Evolutionary conservation across 371 early-diverging fungal species (phyloP), one percentile per base, ranked within the genome.

Genomic region (Dichotomocladium elegans): DNA sequence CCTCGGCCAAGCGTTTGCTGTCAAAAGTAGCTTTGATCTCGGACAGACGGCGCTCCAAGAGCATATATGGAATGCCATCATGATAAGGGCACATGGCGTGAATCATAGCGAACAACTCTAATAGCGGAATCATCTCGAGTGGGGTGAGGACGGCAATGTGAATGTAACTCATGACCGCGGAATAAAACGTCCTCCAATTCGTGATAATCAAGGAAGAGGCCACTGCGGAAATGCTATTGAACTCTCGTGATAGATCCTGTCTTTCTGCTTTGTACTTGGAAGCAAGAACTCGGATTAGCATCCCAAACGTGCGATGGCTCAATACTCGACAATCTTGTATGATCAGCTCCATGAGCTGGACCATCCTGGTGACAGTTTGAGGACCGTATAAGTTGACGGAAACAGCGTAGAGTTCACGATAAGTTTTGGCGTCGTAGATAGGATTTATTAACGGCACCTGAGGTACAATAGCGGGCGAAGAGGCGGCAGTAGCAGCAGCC

Each of bases 271-370:
- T 33, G n/a, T 59, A 41, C 0, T 50, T 25, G 4, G 47, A 35
- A 1, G 30, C 29, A 9, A 71, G 27, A 2, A 50, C 40, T 3
- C 60, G 41, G 4, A 71, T 31, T 0, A 71, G 31, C n/a, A 50
- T 41, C 1, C 46, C 44, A 35, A 67, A 55, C 0, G 55, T 60
- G 6, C 68, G 56, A 5, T 21, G n/a, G 1, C 54, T 40, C 4
- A 66, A 53, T 12, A 42, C 46, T 6, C 24, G 47, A 3, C 58
- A 28, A 6, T 50, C 41, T n/a, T 41, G 41, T 14, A 70, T 37
- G 0, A 66, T 27, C 1, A 17, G 17, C 0, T 51, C 55, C 1
- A 58, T 9, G n/a, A 45, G 48, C 22, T 60, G 52, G 22, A 61
- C 48, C 41, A 66, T 51, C 9, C 10, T 12, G 8, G 40, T 8